These are phyloP conservation scores for Aspergillus unguis DNA, from an alignment of 2,329 filamentous ascomycete genomes.

Conservation along the genomic window DNA sequence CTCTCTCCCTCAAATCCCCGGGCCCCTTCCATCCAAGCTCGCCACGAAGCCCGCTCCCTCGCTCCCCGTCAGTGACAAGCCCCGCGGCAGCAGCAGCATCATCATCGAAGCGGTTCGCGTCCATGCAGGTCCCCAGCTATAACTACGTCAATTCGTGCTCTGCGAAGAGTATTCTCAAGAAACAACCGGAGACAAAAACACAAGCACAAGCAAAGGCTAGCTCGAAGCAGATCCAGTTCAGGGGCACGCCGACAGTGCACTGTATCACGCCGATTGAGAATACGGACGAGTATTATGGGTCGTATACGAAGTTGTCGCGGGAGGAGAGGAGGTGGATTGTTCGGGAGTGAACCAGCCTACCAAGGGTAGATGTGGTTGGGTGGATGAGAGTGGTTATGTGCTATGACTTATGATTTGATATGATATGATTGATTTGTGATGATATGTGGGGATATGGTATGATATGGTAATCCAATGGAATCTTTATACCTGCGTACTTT, in stretches of 20 bases:
- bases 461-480: too few relatives aligned
- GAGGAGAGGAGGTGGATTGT: constrained; percentile 48
- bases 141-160: constrained; percentile 44
- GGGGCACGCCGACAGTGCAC: constrained; percentile 44
- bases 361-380: too few relatives aligned
- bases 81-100: constrained; percentile 1
- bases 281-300: constrained; percentile 48
- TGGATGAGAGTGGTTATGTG: too few relatives aligned
- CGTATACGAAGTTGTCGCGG: constrained; percentile 43
- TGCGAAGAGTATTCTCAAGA: constrained; percentile 50
- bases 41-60: constrained; percentile 44
- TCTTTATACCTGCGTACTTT: too few relatives aligned
- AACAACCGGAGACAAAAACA: constrained; percentile 23
- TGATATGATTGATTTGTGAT: too few relatives aligned
- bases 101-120: constrained; percentile 41
- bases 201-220: constrained; percentile 8
- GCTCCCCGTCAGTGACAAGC: constrained; percentile 24
- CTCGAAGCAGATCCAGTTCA: constrained; percentile 43
- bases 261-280: constrained; percentile 50
- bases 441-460: too few relatives aligned
- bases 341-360: constrained; percentile 28
- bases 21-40: constrained; percentile 20
- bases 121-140: constrained; percentile 33
- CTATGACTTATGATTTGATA: too few relatives aligned
- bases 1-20: constrained; percentile 43